phyloP scores from a whole-genome alignment of 768 basidiomycete genomes.

The Mycena epipterygia region DNA sequence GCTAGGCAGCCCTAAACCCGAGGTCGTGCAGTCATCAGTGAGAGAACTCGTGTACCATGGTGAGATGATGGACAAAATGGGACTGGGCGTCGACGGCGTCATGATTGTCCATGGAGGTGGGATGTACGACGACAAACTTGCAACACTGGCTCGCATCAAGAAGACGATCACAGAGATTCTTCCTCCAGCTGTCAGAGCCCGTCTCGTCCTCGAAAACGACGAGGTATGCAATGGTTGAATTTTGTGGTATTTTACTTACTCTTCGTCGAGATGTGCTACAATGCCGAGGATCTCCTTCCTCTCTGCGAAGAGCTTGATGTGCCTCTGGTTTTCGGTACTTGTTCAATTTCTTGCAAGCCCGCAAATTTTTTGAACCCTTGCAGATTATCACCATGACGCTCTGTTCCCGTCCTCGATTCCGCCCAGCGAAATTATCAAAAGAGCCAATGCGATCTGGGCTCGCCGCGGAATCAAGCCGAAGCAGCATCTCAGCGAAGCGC shows the following conservation, averaged over 20 bases:
- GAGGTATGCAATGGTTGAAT: conserved; percentile 65
- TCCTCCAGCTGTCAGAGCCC: conserved; percentile 71
- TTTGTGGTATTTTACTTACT: background rate
- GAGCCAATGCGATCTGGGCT: conserved; percentile 81
- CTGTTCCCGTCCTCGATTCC: conserved; percentile 74
- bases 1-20: conserved; percentile 82
- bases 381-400: conserved; percentile 88
- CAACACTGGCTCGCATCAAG: conserved; percentile 80
- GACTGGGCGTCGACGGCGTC: conserved; percentile 84
- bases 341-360: conserved; percentile 48
- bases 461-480: conserved; percentile 88
- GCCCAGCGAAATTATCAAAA: conserved; percentile 76
- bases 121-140: conserved; percentile 83
- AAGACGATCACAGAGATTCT: conserved; percentile 73
- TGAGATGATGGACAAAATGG: conserved; percentile 91
- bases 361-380: conserved; percentile 38
- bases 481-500: conserved; percentile 92
- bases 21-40: conserved; percentile 81
- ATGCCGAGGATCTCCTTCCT: conserved; percentile 88
- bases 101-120: conserved; percentile 92
- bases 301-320: conserved; percentile 88
- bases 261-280: conserved; percentile 77
- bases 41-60: conserved; percentile 90
- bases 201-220: conserved; percentile 94
- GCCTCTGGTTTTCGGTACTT: conserved; percentile 72